A percentile compares a stretch with the other conserved stretches of the same genome.
These are phyloP conservation scores for Paramecium octaurelia DNA, from an alignment of 73 alveolate genomes.

Conservation along the genomic window DNA sequence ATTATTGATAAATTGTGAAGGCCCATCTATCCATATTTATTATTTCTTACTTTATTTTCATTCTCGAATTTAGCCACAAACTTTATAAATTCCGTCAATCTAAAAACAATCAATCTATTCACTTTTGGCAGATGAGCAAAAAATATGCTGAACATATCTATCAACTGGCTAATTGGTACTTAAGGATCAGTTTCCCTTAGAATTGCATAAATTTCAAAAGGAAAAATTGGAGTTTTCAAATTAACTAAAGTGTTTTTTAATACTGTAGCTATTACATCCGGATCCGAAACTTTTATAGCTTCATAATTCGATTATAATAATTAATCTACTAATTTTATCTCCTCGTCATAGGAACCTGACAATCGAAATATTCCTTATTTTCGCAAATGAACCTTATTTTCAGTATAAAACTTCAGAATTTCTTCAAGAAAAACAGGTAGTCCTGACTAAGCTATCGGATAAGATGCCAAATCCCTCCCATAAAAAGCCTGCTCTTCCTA, in stretches of 20 bases:
- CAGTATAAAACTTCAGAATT: neutral
- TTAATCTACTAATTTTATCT: neutral
- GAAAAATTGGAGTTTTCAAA: neutral
- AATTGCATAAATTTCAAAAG: slow-evolving; percentile 9
- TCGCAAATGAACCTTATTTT: neutral
- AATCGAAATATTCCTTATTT: neutral
- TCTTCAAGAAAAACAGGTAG: slow-evolving; percentile 27
- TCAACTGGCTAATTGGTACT: neutral
- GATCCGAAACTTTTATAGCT: neutral
- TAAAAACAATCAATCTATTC: neutral
- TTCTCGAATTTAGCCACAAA: neutral
- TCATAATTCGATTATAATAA: neutral
- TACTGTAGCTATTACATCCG: slow-evolving; percentile 1
- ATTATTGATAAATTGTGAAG: neutral
- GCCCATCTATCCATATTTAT: neutral
- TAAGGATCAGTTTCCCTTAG: neutral
- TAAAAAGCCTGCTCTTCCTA: neutral
- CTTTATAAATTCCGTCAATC: neutral
- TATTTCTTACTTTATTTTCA: neutral
- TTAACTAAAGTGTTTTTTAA: neutral
- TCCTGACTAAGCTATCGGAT: slow-evolving; percentile 2
- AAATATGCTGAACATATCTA: neutral
- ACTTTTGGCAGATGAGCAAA: neutral
- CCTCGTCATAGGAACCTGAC: neutral
- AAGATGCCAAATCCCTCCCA: neutral